Conservation (phyloP, 108 stramenopile genomes). For the Pseudonitzschia multistriata region DNA sequence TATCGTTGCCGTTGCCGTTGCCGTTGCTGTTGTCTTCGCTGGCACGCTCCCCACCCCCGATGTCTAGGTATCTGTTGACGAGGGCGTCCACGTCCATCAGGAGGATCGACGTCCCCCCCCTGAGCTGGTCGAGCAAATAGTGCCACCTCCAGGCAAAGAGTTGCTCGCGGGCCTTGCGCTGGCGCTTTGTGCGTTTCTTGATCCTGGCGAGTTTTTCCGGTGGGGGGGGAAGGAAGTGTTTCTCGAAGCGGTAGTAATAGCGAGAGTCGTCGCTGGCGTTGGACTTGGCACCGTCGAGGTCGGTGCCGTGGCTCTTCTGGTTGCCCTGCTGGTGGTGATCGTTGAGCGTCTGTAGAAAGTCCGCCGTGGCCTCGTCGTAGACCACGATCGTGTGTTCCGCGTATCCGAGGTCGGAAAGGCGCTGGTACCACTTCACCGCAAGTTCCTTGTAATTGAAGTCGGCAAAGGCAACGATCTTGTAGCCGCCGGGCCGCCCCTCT, state of each 20-base stretch:
- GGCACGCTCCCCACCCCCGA: not conserved
- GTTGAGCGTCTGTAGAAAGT: constrained; percentile 5
- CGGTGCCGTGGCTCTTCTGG: not conserved
- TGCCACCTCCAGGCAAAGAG: constrained; percentile 33
- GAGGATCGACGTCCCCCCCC: constrained; percentile 37
- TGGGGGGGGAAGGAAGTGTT: not conserved
- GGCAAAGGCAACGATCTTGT: constrained; percentile 46
- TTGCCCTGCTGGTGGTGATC: not conserved
- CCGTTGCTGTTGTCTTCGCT: not conserved
- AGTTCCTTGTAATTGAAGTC: constrained; percentile 33
- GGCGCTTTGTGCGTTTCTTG: not conserved
- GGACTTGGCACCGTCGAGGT: not conserved
- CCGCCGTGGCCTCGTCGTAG: constrained; percentile 11
- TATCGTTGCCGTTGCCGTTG: not conserved
- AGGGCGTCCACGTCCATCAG: constrained; percentile 56
- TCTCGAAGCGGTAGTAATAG: not conserved
- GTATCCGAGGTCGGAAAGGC: constrained; percentile 39
- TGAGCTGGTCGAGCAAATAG: constrained; percentile 34
- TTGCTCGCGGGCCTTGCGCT: constrained; percentile 11
- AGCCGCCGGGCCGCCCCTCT: not conserved
- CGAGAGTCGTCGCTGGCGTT: not conserved
- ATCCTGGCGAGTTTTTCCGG: not conserved
- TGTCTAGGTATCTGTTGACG: constrained; percentile 25
- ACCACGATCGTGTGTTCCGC: constrained; percentile 28
- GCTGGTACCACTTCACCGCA: constrained; percentile 49